These are phyloP conservation scores for Petunia axillaris DNA, from an alignment of 257 asterid genomes.

Conservation along the genomic window DNA sequence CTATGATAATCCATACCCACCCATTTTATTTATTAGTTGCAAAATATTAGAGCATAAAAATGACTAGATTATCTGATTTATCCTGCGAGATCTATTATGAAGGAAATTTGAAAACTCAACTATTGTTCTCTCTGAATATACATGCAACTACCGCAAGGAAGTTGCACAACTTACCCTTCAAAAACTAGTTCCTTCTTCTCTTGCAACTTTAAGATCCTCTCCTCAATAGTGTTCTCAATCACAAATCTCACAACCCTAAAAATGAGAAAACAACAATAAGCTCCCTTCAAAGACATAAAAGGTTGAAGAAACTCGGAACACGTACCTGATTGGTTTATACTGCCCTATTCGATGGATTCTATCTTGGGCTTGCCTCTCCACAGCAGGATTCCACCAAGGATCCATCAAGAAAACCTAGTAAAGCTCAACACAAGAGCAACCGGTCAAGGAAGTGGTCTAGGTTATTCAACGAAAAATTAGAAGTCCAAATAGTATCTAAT, in stretches of 20 bases:
- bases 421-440: conserved; percentile 28
- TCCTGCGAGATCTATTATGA: neutral
- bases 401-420: conserved; percentile 96
- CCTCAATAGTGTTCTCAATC: conserved; percentile 84
- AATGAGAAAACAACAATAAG: conserved; percentile 24
- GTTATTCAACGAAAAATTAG: conserved; percentile 16
- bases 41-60: neutral
- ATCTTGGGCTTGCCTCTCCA: conserved; percentile 95
- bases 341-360: conserved; percentile 96
- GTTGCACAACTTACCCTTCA: conserved; percentile 68
- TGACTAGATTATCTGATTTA: neutral
- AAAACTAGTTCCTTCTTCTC: conserved; percentile 95
- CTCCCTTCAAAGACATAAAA: neutral
- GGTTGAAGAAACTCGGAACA: conserved; percentile 13
- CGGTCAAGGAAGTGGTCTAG: conserved; percentile 13
- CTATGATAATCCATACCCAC: neutral
- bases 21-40: neutral
- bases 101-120: neutral
- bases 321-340: conserved; percentile 80
- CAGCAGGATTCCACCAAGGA: conserved; percentile 99
- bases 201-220: conserved; percentile 90
- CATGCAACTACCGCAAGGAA: conserved; percentile 7
- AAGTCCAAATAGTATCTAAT: conserved; percentile 5
- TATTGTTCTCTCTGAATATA: neutral
- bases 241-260: conserved; percentile 84